phyloP scores from a whole-genome alignment of 2,329 filamentous ascomycete genomes.

The Didymellaceae sp. region DNA sequence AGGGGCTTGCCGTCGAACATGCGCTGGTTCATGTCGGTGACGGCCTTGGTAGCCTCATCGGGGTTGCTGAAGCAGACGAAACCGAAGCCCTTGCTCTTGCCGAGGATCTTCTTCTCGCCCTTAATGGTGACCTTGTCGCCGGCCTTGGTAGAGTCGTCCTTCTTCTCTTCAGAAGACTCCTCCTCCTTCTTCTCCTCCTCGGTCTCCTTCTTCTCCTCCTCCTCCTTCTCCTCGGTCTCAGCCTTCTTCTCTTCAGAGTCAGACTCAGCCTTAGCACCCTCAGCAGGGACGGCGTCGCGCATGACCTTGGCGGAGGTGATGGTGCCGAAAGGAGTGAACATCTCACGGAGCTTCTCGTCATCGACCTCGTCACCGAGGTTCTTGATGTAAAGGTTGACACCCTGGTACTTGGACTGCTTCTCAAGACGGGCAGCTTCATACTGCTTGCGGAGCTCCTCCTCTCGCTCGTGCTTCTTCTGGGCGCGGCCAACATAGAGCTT shows the following conservation, averaged over 20 bases:
- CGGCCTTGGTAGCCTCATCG: constrained; percentile 98
- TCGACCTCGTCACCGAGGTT: constrained; percentile 97
- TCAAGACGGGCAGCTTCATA: constrained; percentile 97
- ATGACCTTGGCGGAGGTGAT: constrained; percentile 99
- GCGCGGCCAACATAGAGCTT: constrained; percentile 97
- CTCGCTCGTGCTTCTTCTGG: constrained; percentile 99
- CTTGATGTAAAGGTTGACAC: constrained; percentile 99
- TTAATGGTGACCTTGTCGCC: constrained; percentile 62
- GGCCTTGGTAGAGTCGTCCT: constrained; percentile 60
- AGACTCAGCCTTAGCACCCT: constrained; percentile 55
- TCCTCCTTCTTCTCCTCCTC: constrained; percentile 64
- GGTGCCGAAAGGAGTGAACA: constrained; percentile 89
- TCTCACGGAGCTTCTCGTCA: constrained; percentile 94
- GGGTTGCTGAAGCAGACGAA: constrained; percentile 99
- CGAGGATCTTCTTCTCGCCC: constrained; percentile 70
- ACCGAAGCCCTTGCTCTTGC: constrained; percentile 99
- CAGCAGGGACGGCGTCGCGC: constrained; percentile 74
- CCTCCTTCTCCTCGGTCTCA: constrained; percentile 56
- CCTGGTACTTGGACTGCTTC: constrained; percentile 99
- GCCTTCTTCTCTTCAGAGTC: constrained; percentile 55
- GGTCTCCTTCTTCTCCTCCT: constrained; percentile 63
- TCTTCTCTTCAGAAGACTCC: constrained; percentile 66
- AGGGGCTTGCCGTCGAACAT: constrained; percentile 97
- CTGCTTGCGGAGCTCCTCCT: constrained; percentile 98
- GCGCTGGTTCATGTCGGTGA: constrained; percentile 99